Percentiles rank a stretch among this genome's conserved stretches.
phyloP scores from a whole-genome alignment of 192 early-diverging fungal species.

The Geranomyces michiganensis region DNA sequence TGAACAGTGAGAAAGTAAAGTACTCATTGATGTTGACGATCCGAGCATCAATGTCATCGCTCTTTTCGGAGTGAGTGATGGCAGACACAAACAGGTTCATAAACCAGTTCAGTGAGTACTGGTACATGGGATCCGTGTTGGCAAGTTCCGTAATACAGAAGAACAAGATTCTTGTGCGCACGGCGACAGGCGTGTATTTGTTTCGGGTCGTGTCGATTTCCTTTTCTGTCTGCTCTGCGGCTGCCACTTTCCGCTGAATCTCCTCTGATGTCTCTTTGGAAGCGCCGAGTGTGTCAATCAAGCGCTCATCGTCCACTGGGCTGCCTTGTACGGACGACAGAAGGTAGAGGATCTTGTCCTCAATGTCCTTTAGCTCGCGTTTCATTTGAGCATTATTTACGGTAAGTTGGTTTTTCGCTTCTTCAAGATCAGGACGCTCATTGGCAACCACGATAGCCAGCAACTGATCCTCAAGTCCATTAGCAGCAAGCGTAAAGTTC shows the following conservation, averaged over 20 bases:
- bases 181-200: constrained; percentile 62
- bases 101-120: constrained; percentile 64
- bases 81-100: constrained; percentile 65
- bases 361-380: constrained; percentile 66
- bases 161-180: constrained; percentile 59
- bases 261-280: constrained; percentile 68
- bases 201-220: constrained; percentile 66
- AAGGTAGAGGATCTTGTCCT: constrained; percentile 66
- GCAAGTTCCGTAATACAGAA: constrained; percentile 68
- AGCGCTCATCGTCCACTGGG: constrained; percentile 64
- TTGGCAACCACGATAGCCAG: constrained; percentile 64
- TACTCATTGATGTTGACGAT: constrained; percentile 63
- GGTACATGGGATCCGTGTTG: constrained; percentile 65
- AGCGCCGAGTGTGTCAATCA: constrained; percentile 63
- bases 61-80: constrained; percentile 62
- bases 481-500: constrained; percentile 66
- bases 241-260: constrained; percentile 59
- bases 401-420: constrained; percentile 64
- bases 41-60: constrained; percentile 57
- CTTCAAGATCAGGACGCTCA: constrained; percentile 64
- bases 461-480: constrained; percentile 62
- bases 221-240: constrained; percentile 63
- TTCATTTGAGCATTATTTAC: constrained; percentile 67
- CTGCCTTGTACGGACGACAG: constrained; percentile 64
- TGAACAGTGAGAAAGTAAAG: constrained; percentile 64